Conservation (phyloP, 2,329 filamentous ascomycete genomes). For the Cladophialophora chaetospira region DNA sequence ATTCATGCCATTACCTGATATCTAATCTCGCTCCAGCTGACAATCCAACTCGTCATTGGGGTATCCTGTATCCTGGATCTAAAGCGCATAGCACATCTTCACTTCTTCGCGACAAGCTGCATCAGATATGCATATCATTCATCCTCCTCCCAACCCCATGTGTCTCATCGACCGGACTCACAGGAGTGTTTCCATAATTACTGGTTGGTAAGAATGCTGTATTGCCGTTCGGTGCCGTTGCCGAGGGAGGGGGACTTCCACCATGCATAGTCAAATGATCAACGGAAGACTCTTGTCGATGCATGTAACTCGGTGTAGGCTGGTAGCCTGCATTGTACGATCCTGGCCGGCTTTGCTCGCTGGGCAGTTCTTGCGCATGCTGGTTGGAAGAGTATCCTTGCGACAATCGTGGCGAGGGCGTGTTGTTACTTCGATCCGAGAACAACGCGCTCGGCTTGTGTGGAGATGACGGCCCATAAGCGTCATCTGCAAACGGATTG, state of each 20-base stretch:
- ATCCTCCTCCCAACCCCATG: constrained; percentile 19
- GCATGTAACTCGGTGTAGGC: constrained; percentile 28
- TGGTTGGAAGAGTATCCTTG: constrained; percentile 17
- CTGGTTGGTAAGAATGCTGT: constrained; percentile 3
- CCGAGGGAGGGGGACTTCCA: constrained; percentile 9
- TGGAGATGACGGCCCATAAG: constrained; percentile 16
- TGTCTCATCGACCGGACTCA: constrained; percentile 22
- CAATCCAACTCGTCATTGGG: not conserved
- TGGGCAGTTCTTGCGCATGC: constrained; percentile 13
- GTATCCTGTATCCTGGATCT: constrained; percentile 16
- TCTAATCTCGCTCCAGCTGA: not conserved
- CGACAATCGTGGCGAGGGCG: constrained; percentile 17
- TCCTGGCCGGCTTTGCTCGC: constrained; percentile 17
- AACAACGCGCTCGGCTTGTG: constrained; percentile 23
- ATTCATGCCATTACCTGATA: not conserved
- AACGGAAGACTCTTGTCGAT: constrained; percentile 28
- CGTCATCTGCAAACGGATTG: constrained; percentile 33
- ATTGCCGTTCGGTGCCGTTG: not conserved
- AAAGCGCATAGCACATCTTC: constrained; percentile 2
- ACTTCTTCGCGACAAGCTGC: not conserved
- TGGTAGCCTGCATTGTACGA: constrained; percentile 29
- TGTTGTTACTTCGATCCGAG: constrained; percentile 17
- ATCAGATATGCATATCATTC: constrained; percentile 28
- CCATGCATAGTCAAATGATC: constrained; percentile 29
- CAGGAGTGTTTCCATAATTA: constrained; percentile 7